Percentiles rank a stretch among this genome's conserved stretches.
Evolutionary conservation across 305 asterid genomes (phyloP).

Genomic region (Fraxinus dipetala): DNA sequence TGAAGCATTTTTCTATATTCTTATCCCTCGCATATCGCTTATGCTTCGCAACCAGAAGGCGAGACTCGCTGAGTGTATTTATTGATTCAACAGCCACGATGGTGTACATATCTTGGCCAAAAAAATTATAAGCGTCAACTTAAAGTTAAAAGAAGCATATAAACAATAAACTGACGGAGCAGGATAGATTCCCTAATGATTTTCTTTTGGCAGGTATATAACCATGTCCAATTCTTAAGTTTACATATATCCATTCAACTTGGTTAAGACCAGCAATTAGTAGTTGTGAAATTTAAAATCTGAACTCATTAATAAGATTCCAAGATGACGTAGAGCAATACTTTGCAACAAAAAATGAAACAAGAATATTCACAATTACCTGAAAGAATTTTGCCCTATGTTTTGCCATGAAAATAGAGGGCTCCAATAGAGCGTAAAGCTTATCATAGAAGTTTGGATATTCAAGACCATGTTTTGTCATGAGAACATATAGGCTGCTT

Average conservation of each 20-base stretch:
- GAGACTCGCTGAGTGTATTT: too few relatives aligned
- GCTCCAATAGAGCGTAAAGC: conserved; percentile 81
- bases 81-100: background rate
- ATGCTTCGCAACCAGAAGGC: too few relatives aligned
- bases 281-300: background rate
- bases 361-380: conserved; percentile 34
- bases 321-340: background rate
- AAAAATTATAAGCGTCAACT: background rate
- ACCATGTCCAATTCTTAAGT: background rate
- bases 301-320: background rate
- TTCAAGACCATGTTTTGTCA: conserved; percentile 94
- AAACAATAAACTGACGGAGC: background rate
- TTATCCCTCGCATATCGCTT: too few relatives aligned
- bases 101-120: background rate
- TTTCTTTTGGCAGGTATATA: background rate
- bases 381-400: conserved; percentile 83
- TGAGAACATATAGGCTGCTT: conserved; percentile 76
- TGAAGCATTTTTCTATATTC: too few relatives aligned
- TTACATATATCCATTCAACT: conserved; percentile 17
- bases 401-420: conserved; percentile 81
- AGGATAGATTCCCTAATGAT: background rate
- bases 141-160: background rate
- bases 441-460: conserved; percentile 86
- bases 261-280: conserved; percentile 11
- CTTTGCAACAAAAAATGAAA: background rate